These are phyloP conservation scores for Xylaria curta DNA, from an alignment of 495 filamentous ascomycete genomes.

Conservation along the genomic window DNA sequence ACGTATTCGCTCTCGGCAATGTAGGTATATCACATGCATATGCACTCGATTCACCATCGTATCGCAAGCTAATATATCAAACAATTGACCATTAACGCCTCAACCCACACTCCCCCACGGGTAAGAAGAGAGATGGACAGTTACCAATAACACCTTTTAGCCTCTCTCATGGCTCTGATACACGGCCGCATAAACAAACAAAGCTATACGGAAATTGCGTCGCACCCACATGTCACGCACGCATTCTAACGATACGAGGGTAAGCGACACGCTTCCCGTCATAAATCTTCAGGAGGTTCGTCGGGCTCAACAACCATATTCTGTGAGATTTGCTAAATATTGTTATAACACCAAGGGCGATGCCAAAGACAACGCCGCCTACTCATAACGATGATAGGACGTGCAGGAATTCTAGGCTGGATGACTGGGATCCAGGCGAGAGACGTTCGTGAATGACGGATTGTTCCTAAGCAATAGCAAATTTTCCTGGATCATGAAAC, in stretches of 20 bases:
- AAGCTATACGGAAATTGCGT: neutral
- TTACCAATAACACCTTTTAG: neutral
- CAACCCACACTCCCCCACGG: neutral
- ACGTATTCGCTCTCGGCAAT: neutral
- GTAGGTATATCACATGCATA: neutral
- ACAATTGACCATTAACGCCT: neutral
- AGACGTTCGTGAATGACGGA: neutral
- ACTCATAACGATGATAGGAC: neutral
- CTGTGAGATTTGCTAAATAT: neutral
- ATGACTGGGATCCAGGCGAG: neutral
- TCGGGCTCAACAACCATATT: neutral
- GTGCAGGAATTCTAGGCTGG: neutral
- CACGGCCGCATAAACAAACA: neutral
- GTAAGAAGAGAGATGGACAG: neutral
- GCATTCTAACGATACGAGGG: neutral
- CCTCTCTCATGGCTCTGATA: neutral
- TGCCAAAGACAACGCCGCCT: neutral
- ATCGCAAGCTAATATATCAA: neutral
- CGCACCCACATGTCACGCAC: neutral
- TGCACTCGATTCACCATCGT: neutral
- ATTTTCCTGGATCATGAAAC: neutral
- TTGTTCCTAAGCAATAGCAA: neutral
- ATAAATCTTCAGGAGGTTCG: neutral
- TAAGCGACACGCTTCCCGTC: neutral
- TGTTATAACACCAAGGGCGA: neutral